Conservation (phyloP, 1,284 basidiomycete genomes). For the Rhodotorula sp. region DNA sequence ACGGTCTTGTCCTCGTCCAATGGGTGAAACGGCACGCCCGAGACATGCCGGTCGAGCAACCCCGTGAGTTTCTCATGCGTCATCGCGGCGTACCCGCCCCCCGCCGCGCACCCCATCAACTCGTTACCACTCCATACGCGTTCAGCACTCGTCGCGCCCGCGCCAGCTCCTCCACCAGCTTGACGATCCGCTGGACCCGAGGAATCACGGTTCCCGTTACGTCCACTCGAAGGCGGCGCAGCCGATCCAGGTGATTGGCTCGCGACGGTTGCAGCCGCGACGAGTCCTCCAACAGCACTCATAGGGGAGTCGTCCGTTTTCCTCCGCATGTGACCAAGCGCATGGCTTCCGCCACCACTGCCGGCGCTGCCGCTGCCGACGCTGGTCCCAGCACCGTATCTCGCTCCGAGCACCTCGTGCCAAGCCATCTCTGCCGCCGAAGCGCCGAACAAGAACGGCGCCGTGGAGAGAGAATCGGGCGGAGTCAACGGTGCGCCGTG, state of each 20-base stretch:
- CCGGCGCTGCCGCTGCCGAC: not conserved
- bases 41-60: conserved; percentile 44
- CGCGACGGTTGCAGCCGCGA: too few species aligned
- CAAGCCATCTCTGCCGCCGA: conserved; percentile 23
- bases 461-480: conserved; percentile 20
- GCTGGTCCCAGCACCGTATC: not conserved
- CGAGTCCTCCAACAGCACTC: too few species aligned
- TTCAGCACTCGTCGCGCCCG: not conserved
- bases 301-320: too few species aligned
- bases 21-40: conserved; percentile 41
- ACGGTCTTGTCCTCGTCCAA: conserved; percentile 40
- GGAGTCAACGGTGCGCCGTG: conserved; percentile 20
- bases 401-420: conserved; percentile 24
- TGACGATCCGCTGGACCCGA: not conserved
- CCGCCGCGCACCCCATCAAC: conserved; percentile 37
- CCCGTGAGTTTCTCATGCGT: conserved; percentile 46
- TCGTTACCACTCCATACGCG: conserved; percentile 16
- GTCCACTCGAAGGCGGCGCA: too few species aligned
- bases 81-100: conserved; percentile 47
- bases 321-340: not conserved
- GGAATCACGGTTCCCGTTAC: too few species aligned
- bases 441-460: conserved; percentile 14
- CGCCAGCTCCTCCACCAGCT: not conserved
- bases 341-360: not conserved
- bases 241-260: too few species aligned